A percentile compares a stretch with the other conserved stretches of the same genome.
Evolutionary conservation across 805 yeast genomes (phyloP).

Genomic region (Yamadazyma paraphyllophila): DNA sequence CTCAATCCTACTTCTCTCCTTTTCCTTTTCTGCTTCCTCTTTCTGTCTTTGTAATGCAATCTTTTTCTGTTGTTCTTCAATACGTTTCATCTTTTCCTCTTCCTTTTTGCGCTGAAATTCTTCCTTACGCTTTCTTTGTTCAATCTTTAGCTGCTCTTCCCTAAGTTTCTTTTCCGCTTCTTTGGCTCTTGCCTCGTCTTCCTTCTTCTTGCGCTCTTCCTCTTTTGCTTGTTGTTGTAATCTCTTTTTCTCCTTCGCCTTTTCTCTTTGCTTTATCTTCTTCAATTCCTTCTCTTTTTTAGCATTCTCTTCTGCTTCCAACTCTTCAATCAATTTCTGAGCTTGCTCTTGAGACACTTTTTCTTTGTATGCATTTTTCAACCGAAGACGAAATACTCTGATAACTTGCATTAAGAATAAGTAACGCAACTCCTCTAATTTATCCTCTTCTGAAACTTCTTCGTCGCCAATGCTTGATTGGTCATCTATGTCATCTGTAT

Average conservation of each 20-base stretch:
- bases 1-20: conserved; percentile 23
- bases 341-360: conserved; percentile 76
- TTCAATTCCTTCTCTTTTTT: conserved; percentile 66
- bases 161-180: conserved; percentile 31
- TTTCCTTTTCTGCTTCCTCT: conserved; percentile 26
- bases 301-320: conserved; percentile 66
- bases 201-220: conserved; percentile 56
- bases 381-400: conserved; percentile 68
- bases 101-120: conserved; percentile 38
- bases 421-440: conserved; percentile 75
- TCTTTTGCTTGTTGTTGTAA: conserved; percentile 61
- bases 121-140: conserved; percentile 39
- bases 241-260: conserved; percentile 67
- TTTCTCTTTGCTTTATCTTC: conserved; percentile 63
- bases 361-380: conserved; percentile 74
- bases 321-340: conserved; percentile 58
- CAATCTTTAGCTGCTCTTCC: conserved; percentile 35
- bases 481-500: conserved; percentile 44
- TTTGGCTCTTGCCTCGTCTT: conserved; percentile 46
- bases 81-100: conserved; percentile 48
- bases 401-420: conserved; percentile 79
- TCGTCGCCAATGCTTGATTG: conserved; percentile 31
- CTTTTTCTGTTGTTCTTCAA: conserved; percentile 34
- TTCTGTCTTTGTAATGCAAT: conserved; percentile 27
- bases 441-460: conserved; percentile 51